Base-by-base conservation (phyloP, 176 grass and related monocot species). In the Echinochloa phyllopogon region DNA sequence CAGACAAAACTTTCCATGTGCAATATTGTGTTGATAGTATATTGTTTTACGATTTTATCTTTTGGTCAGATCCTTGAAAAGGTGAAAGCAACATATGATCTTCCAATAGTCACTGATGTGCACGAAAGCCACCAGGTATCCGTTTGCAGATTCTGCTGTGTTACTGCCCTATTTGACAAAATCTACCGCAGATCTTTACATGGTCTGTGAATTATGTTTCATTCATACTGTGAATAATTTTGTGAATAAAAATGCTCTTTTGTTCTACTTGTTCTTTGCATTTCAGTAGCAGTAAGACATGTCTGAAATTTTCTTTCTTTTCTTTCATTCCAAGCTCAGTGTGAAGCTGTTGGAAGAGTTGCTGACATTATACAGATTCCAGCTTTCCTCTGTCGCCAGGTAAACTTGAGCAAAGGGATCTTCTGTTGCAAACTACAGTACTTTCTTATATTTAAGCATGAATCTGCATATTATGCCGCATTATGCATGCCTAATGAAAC, bases 311-410 rank as follows among this genome's bases (percentile, higher is more conserved):
- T 72, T 69, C 17, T 21, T 56, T 8, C 14, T 20, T 71, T 78
- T 39, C 3, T 25, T 60, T 3, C 10, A 27, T 72, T 78, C 43
- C 5, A 72, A 44, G 25, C 21, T 84, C 80, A 98, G 96, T 98
- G 96, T 79, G 91, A 95, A 90, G 88, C 91, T 88, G 96, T 98
- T 76, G 95, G 96, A 86, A 88, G 89, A 90, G 96, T 98, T 68
- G 96, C 88, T 58, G 96, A 98, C 77, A 92, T 98, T 84, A 98
- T 98, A 87, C 96, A 98, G 79, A 98, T 98, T 87, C 96, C 96
- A 77, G 96, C 96, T 74, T 98, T 98, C 80, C 91, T 98, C 11
- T 98, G 96, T 76, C 96, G 96, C 43, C 93, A 98, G 96, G 96
- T 98, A 89, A 75, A 25, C 2, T 61, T 69, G 48, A 55, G 74